These are phyloP conservation scores for Lunularia cruciata DNA, from an alignment of 225 moss, liverwort and hornwort genomes.

Conservation along the genomic window DNA sequence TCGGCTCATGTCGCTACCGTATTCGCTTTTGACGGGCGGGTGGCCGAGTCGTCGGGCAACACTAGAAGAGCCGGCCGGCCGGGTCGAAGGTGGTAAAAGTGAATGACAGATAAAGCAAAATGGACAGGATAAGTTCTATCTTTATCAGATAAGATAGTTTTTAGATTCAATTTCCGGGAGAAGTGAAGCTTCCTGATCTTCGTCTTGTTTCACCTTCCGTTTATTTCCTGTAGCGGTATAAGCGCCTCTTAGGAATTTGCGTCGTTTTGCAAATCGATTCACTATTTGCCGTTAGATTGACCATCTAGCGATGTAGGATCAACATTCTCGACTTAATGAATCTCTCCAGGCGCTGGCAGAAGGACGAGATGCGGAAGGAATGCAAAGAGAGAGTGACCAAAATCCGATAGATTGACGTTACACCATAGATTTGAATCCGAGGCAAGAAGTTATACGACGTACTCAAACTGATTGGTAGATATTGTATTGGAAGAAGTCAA, in stretches of 20 bases:
- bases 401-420: background rate
- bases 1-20: conserved; percentile 3
- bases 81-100: background rate
- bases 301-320: background rate
- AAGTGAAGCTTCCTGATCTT: too few relatives aligned
- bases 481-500: background rate
- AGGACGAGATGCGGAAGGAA: background rate
- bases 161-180: background rate
- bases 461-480: background rate
- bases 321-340: conserved; percentile 1
- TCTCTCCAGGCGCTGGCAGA: background rate
- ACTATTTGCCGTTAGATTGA: background rate
- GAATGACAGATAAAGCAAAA: background rate
- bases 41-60: background rate
- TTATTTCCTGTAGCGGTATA: too few relatives aligned
- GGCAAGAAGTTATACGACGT: background rate
- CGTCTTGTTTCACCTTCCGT: too few relatives aligned
- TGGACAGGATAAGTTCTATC: conserved; percentile 16
- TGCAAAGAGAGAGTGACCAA: background rate
- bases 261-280: too few relatives aligned
- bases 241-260: too few relatives aligned
- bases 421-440: background rate
- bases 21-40: conserved; percentile 6
- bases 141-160: background rate
- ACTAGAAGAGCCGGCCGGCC: background rate